Evolutionary conservation across 140 eudicot species (phyloP), one percentile per base, ranked within the genome.

Genomic region (Stevia rebaudiana): DNA sequence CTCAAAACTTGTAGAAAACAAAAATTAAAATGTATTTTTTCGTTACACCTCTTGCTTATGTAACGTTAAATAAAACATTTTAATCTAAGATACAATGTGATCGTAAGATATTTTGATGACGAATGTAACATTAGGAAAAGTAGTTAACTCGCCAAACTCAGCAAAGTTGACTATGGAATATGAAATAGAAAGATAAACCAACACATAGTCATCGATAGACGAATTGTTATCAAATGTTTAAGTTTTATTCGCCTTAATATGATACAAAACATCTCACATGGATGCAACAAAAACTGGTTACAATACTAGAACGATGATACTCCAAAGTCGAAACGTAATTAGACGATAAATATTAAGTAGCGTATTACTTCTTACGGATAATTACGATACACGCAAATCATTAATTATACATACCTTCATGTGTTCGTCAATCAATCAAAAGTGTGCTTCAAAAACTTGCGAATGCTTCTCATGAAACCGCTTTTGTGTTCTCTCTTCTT

Each of bases 371-470:
- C 9, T 6, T 42, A 25, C 6, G 15, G 39, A 25, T 24, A n/a
- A n/a, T 52, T 15, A 63, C 10, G 17, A 46, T 24, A 36, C 68
- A 33, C 33, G 18, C 48, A 43, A 46, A 12, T 25, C 33, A 22
- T 35, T 35, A 40, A 42, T 5, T 9, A 63, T 12, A 69, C 58
- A 36, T 42, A 57, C 59, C 63, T 41, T 18, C 18, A 30, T 47
- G 23, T 8, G 11, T 11, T 10, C 22, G 41, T 6, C 44, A 4
- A 28, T 74, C 69, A 74, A 39, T 67, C 74, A 49, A 74, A 74
- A 74, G 79, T 60, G 73, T 67, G 79, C 64, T 74, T 74, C 42
- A 74, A 24, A 59, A 74, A 74, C 70, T 74, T 74, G 40, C 79
- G 69, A 59, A 74, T 7, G 11, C 70, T 36, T 30, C 68, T 59